Conservation (phyloP, 2,329 filamentous ascomycete species). For the Phyllachora maydis region DNA sequence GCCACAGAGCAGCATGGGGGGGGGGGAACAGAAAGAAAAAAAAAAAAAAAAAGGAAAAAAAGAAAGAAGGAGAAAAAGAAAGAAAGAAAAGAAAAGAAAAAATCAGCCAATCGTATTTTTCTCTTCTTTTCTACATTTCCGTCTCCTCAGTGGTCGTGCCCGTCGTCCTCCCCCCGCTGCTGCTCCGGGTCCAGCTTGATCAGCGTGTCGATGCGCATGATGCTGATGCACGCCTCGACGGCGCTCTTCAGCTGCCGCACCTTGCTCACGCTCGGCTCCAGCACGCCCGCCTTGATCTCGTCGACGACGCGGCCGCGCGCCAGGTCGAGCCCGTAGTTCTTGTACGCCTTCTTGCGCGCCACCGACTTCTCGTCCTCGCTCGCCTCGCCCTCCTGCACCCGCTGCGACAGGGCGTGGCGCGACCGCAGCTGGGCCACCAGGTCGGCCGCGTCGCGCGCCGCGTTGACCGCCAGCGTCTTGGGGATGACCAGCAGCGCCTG, state of each 20-base stretch:
- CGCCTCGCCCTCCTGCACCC: constrained; percentile 66
- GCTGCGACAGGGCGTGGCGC: constrained; percentile 83
- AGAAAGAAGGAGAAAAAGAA: too few species aligned
- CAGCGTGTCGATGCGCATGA: constrained; percentile 97
- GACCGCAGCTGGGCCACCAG: constrained; percentile 89
- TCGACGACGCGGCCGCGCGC: constrained; percentile 79
- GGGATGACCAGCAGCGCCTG: constrained; percentile 86
- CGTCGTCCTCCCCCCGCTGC: constrained; percentile 56
- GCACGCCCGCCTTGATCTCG: constrained; percentile 79
- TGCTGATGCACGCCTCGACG: constrained; percentile 94
- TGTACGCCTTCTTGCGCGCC: constrained; percentile 90
- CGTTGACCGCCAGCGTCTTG: constrained; percentile 92
- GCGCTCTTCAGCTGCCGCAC: constrained; percentile 95
- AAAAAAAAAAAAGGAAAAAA: too few species aligned
- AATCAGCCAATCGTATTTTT: too few species aligned
- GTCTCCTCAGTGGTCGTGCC: constrained; percentile 76
- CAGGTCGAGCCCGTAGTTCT: constrained; percentile 93
- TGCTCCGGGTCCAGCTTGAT: constrained; percentile 94
- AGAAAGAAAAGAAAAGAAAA: too few species aligned
- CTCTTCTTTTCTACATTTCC: too few species aligned
- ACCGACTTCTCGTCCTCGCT: constrained; percentile 75
- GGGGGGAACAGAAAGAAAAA: too few species aligned
- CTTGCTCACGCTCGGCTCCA: constrained; percentile 97
- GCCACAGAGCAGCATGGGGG: too few species aligned
- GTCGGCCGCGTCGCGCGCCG: constrained; percentile 88